Conservation (phyloP, 352 stramenopile species). For the Phytophthora multivora region DNA sequence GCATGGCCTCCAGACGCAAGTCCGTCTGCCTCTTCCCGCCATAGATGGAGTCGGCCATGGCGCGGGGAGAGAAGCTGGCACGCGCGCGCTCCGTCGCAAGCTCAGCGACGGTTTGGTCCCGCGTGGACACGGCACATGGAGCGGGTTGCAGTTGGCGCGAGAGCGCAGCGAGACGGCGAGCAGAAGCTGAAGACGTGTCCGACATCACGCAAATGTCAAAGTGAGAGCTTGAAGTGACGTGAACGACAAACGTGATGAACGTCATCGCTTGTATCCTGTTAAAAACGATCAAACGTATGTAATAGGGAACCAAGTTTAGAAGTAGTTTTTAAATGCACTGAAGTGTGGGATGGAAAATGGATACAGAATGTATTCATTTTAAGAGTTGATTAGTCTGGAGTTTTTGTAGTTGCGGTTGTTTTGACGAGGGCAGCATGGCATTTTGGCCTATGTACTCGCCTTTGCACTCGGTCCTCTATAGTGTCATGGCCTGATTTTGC, state of each 20-base stretch:
- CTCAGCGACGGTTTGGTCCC: constrained; percentile 43
- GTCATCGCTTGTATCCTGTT: background rate
- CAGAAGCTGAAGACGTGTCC: constrained; percentile 21
- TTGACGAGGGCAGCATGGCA: background rate
- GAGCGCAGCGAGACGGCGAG: constrained; percentile 54
- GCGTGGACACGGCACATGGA: constrained; percentile 50
- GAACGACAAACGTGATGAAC: background rate
- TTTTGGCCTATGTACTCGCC: background rate
- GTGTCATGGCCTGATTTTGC: constrained; percentile 13
- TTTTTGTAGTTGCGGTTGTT: too few relatives aligned
- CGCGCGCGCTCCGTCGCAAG: constrained; percentile 52
- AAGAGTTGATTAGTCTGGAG: constrained; percentile 6
- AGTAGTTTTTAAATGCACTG: background rate
- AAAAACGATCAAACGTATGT: background rate
- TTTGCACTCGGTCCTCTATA: background rate
- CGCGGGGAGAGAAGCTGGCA: constrained; percentile 54
- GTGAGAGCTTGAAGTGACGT: constrained; percentile 10
- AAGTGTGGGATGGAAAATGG: background rate
- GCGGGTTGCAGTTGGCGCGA: constrained; percentile 48
- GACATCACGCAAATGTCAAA: constrained; percentile 35
- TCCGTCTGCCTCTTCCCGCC: constrained; percentile 48
- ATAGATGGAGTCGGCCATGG: constrained; percentile 68
- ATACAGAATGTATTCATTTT: constrained; percentile 6
- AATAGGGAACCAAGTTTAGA: background rate
- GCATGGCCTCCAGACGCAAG: constrained; percentile 59